phyloP scores from a whole-genome alignment of 768 basidiomycete genomes.

The Tricholoma sp. region DNA sequence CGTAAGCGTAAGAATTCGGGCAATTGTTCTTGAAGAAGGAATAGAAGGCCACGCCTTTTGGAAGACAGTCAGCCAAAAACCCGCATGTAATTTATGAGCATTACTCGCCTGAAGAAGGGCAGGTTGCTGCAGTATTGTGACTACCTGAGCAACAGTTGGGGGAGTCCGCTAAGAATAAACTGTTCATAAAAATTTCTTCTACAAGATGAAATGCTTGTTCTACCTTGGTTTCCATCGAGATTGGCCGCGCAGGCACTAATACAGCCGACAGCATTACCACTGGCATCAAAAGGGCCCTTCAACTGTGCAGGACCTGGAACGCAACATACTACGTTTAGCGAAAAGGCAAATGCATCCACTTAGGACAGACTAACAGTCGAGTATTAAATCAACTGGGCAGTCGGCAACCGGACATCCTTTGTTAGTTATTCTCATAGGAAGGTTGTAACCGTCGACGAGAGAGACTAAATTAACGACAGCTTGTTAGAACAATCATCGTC shows the following conservation, averaged over 20 bases:
- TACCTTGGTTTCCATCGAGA: conserved; percentile 24
- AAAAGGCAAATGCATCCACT: too few relatives aligned
- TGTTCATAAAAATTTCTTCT: too few relatives aligned
- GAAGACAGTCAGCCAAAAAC: too few relatives aligned
- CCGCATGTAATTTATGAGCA: too few relatives aligned
- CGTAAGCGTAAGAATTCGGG: conserved; percentile 36
- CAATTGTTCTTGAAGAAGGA: conserved; percentile 12
- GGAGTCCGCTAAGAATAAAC: conserved; percentile 20
- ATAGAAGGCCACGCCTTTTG: neutral
- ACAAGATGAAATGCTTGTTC: too few relatives aligned
- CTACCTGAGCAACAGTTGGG: conserved; percentile 33
- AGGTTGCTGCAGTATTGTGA: conserved; percentile 30
- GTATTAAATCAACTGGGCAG: conserved; percentile 51
- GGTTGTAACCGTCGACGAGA: conserved; percentile 54
- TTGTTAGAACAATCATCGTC: neutral
- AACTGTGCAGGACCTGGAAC: too few relatives aligned
- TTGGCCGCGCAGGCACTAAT: conserved; percentile 43
- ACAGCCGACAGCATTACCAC: conserved; percentile 48
- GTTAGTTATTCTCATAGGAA: conserved; percentile 50
- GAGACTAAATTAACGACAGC: conserved; percentile 47
- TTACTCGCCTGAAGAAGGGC: conserved; percentile 26
- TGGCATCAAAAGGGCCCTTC: conserved; percentile 41
- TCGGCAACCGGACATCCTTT: conserved; percentile 42
- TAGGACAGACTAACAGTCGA: too few relatives aligned
- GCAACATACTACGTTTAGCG: too few relatives aligned